Conservation (phyloP, 2,329 filamentous ascomycete genomes). For the Botryotinia narcissicola region DNA sequence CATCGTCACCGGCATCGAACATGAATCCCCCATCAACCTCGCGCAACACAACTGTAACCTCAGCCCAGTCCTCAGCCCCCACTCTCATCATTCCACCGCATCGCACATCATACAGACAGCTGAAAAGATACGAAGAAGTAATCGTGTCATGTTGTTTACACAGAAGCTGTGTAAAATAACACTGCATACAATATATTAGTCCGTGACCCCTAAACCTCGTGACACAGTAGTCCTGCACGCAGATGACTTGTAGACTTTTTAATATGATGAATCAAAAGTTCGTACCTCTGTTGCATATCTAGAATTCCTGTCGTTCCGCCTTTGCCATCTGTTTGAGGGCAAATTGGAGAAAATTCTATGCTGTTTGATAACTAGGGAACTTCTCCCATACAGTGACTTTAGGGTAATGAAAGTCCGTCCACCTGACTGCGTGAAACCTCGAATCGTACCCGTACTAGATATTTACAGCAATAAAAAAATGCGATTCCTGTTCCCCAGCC, state of each 20-base stretch:
- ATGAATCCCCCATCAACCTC: not conserved
- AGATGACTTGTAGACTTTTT: not conserved
- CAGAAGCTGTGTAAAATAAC: not conserved
- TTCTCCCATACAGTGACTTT: not conserved
- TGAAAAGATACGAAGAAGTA: not conserved
- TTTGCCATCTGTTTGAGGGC: not conserved
- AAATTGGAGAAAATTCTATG: not conserved
- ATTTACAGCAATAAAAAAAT: not conserved
- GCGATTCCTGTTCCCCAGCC: not conserved
- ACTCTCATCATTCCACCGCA: not conserved
- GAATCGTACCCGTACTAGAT: not conserved
- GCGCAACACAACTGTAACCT: not conserved
- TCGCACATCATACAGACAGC: not conserved
- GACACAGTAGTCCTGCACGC: not conserved
- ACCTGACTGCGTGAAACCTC: not conserved
- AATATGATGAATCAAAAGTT: not conserved
- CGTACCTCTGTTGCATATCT: not conserved
- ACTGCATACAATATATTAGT: not conserved
- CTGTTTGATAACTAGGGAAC: not conserved
- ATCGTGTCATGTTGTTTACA: not conserved
- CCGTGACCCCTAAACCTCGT: not conserved
- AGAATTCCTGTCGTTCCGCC: constrained; percentile 4
- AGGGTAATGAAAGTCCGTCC: not conserved
- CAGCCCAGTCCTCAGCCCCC: not conserved
- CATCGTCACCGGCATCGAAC: not conserved